Conservation (phyloP, 148 eudicot species). For the Diospyros kaki region DNA sequence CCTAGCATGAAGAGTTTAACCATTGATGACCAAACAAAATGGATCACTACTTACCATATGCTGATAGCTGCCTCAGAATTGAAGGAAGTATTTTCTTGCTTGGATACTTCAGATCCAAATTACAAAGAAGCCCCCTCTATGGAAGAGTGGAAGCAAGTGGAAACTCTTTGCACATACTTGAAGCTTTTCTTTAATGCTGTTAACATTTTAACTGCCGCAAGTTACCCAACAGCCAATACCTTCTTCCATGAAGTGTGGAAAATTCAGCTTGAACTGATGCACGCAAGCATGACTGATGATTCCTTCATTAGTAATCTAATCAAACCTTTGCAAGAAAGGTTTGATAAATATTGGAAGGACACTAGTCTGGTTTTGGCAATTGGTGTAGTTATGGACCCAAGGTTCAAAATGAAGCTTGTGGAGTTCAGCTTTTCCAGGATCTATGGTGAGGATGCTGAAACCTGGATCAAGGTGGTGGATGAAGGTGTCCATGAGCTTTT, state of each 20-base stretch:
- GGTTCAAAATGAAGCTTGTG: constrained; percentile 65
- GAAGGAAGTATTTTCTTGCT: constrained; percentile 64
- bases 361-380: constrained; percentile 48
- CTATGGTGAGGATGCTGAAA: constrained; percentile 45
- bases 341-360: constrained; percentile 61
- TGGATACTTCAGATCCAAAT: constrained; percentile 56
- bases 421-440: constrained; percentile 51
- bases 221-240: constrained; percentile 48
- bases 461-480: constrained; percentile 44
- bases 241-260: constrained; percentile 63
- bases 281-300: constrained; percentile 45
- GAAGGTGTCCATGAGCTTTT: constrained; percentile 60
- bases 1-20: constrained; percentile 52
- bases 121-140: constrained; percentile 35
- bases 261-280: constrained; percentile 49
- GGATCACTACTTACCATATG: constrained; percentile 89
- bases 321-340: constrained; percentile 50
- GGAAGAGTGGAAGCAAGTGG: constrained; percentile 73
- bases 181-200: constrained; percentile 59
- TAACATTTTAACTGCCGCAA: constrained; percentile 32
- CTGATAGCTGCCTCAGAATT: constrained; percentile 62
- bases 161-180: constrained; percentile 54
- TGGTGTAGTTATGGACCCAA: constrained; percentile 86
- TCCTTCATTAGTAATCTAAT: constrained; percentile 40
- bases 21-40: constrained; percentile 54